Evolutionary conservation across 257 asterid genomes (phyloP).

Genomic region (Solanum lycopersicoides): DNA sequence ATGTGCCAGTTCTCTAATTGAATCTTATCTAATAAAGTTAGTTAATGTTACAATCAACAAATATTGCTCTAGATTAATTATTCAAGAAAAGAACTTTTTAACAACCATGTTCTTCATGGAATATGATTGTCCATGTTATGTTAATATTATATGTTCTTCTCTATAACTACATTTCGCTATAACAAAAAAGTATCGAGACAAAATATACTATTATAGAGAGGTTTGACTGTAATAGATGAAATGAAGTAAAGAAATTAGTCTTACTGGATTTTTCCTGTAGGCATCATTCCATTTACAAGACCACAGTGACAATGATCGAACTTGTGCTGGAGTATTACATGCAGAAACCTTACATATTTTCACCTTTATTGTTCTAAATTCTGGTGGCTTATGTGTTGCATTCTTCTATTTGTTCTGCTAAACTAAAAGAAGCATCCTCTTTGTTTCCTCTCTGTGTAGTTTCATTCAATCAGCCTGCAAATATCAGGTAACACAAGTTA

Average conservation of each 20-base stretch:
- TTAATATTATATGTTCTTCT: neutral
- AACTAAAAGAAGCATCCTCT: slow-evolving; percentile 3
- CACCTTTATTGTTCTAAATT: neutral
- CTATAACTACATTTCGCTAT: neutral
- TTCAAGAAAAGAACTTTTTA: neutral
- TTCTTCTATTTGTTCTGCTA: neutral
- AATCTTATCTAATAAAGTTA: neutral
- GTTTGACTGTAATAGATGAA: neutral
- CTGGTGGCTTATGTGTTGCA: neutral
- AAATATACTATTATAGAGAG: neutral
- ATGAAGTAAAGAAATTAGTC: neutral
- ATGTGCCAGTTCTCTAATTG: neutral
- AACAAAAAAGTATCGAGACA: neutral
- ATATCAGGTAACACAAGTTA: neutral
- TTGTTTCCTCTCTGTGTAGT: neutral
- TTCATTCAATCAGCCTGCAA: neutral
- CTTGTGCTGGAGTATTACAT: neutral
- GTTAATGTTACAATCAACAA: neutral
- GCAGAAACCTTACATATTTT: neutral
- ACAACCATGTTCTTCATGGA: neutral
- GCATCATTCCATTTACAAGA: neutral
- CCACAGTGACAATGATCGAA: neutral
- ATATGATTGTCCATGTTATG: neutral
- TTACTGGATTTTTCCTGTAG: neutral
- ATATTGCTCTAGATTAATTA: neutral